Base-by-base conservation (phyloP, 2,329 filamentous ascomycete genomes). In the Drechslera avenae region DNA sequence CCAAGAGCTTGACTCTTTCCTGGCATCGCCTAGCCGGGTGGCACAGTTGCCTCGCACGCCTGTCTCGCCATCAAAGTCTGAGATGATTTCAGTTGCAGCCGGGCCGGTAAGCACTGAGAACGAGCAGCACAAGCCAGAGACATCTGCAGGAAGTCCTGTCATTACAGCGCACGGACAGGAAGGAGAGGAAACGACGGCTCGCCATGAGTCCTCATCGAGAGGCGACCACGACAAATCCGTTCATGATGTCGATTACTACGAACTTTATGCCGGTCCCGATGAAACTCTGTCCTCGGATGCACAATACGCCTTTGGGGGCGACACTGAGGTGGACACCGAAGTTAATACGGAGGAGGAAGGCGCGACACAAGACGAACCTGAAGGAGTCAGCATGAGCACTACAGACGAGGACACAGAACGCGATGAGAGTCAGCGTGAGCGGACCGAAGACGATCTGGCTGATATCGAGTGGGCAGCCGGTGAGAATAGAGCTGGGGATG, bases 251-350 rank as follows among this genome's bases (percentile, higher is more conserved):
- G 56, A 60, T 23, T 60, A 67, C 36, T 54, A 68, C 39, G 59
- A 67, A 13, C 54, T 66, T 3, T 66, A 67, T 42, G 57, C 58
- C 28, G 63, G 47, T 7, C 63, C 67, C 4, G 47, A 63, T 26
- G 64, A 69, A 12, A 23, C 50, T 18, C 52, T 87, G 1, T 84
- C 83, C 5, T 89, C 84, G 41, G 87, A 88, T 4, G 81, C 86
- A 62, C 78, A 77, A 16, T 73, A 79, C 59, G 58, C 62, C 19
- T 62, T 64, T 45, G 63, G 59, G 23, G 67, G 63, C 9, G 69
- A 71, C 36, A 69, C 68, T 1, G 64, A 68, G 39, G 52, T 62
- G 9, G 66, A 70, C 12, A 69, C 66, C 1, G 61, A 65, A 35
- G 52, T 57, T 5, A 57, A 56, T 13, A 54, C 56, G 12, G 56